These are phyloP conservation scores for Cytospora leucostoma DNA, from an alignment of 2,329 filamentous ascomycete species.

Conservation along the genomic window DNA sequence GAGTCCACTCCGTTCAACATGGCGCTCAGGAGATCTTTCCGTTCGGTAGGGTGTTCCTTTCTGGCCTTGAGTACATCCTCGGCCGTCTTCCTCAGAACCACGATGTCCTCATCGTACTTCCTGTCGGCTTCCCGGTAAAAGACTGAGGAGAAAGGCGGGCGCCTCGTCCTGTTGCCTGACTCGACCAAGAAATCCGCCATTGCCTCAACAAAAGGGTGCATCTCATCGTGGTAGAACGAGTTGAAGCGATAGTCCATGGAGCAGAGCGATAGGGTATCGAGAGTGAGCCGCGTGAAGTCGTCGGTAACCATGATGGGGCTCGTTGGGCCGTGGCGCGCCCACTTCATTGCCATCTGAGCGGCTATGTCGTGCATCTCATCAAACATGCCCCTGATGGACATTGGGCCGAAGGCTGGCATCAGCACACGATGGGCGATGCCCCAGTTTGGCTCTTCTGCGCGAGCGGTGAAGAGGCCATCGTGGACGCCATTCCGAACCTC, in stretches of 20 bases:
- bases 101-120: conserved; percentile 57
- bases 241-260: conserved; percentile 76
- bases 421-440: conserved; percentile 66
- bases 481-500: conserved; percentile 60
- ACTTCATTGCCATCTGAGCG: conserved; percentile 66
- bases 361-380: conserved; percentile 69
- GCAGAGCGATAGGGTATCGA: conserved; percentile 72
- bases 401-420: conserved; percentile 69
- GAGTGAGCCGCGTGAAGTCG: conserved; percentile 71
- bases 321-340: conserved; percentile 63
- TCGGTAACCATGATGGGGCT: conserved; percentile 61
- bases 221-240: conserved; percentile 67
- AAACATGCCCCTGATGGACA: conserved; percentile 69
- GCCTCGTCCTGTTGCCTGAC: conserved; percentile 51
- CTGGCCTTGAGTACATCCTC: conserved; percentile 62
- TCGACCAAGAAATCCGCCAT: conserved; percentile 67
- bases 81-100: conserved; percentile 55
- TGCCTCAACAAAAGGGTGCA: conserved; percentile 70
- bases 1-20: conserved; percentile 70
- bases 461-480: conserved; percentile 63
- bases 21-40: conserved; percentile 68
- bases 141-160: conserved; percentile 50
- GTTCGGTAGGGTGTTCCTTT: conserved; percentile 54
- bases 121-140: conserved; percentile 51
- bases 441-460: conserved; percentile 59